Evolutionary conservation across 257 asterid genomes (phyloP).

Genomic region (Fraxinus pennsylvanica): DNA sequence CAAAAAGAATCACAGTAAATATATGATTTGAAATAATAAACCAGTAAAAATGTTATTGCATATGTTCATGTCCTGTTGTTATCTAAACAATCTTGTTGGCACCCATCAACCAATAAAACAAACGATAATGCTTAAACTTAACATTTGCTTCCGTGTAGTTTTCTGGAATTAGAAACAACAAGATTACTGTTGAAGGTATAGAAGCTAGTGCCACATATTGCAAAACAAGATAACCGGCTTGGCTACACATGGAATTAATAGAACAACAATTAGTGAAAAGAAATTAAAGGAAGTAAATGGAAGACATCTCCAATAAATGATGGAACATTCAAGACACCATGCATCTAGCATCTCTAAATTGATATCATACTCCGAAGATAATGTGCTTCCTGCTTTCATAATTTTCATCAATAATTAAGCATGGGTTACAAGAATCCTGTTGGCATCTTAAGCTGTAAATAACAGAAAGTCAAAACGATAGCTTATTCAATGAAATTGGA

Average conservation of each 20-base stretch:
- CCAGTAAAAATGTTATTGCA: background rate
- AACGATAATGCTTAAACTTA: background rate
- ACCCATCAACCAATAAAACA: background rate
- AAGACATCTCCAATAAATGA: background rate
- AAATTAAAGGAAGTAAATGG: background rate
- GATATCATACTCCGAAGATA: background rate
- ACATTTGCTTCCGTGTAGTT: background rate
- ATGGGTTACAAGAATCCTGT: background rate
- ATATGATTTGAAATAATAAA: slow-evolving; percentile 12
- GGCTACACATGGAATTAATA: background rate
- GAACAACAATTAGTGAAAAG: background rate
- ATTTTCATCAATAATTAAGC: background rate
- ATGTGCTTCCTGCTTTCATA: background rate
- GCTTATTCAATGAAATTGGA: background rate
- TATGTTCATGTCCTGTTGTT: background rate
- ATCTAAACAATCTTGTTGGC: background rate
- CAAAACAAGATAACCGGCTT: background rate
- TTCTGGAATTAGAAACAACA: background rate
- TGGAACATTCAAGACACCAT: background rate
- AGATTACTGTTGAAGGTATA: background rate
- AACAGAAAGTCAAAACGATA: background rate
- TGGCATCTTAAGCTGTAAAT: background rate
- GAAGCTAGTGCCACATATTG: background rate
- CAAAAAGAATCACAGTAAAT: slow-evolving; percentile 38
- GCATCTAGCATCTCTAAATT: background rate